phyloP scores from a whole-genome alignment of 2,329 filamentous ascomycete species.

The Fusarium scirpi region DNA sequence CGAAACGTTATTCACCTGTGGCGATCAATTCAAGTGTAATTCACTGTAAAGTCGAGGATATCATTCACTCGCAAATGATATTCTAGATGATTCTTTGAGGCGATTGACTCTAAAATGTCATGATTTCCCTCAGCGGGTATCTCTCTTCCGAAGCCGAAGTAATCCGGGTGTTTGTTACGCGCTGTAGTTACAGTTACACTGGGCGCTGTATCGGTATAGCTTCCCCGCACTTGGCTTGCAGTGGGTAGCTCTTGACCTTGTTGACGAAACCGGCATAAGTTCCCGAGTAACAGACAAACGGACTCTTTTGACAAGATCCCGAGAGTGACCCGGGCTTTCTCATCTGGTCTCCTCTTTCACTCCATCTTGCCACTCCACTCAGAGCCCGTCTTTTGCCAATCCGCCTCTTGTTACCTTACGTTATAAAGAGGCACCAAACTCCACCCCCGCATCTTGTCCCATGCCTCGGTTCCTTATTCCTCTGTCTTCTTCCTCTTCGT shows the following conservation, averaged over 20 bases:
- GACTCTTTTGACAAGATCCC: constrained; percentile 27
- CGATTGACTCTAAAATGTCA: background rate
- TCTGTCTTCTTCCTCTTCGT: constrained; percentile 1
- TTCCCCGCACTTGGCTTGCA: constrained; percentile 38
- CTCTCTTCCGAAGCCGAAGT: constrained; percentile 7
- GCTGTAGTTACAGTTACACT: constrained; percentile 9
- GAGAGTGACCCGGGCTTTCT: constrained; percentile 23
- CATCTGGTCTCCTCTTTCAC: constrained; percentile 1
- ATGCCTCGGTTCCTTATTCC: constrained; percentile 34
- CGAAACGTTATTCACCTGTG: constrained; percentile 10
- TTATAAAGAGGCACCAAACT: constrained; percentile 11
- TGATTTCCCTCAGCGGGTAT: background rate
- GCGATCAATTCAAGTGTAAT: background rate
- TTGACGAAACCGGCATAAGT: constrained; percentile 34
- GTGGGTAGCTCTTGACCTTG: constrained; percentile 8
- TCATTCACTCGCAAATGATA: background rate
- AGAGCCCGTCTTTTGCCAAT: constrained; percentile 32
- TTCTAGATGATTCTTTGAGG: constrained; percentile 2
- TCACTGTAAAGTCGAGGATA: background rate
- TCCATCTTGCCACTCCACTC: constrained; percentile 22
- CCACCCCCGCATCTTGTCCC: constrained; percentile 33
- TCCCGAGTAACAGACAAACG: constrained; percentile 20
- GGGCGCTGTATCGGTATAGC: constrained; percentile 20
- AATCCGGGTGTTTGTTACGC: background rate
- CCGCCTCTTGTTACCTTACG: constrained; percentile 6